Percentiles rank a stretch among this genome's conserved stretches.
These are phyloP conservation scores for Hymenoscyphus linearis DNA, from an alignment of 2,329 filamentous ascomycete genomes.

Conservation along the genomic window DNA sequence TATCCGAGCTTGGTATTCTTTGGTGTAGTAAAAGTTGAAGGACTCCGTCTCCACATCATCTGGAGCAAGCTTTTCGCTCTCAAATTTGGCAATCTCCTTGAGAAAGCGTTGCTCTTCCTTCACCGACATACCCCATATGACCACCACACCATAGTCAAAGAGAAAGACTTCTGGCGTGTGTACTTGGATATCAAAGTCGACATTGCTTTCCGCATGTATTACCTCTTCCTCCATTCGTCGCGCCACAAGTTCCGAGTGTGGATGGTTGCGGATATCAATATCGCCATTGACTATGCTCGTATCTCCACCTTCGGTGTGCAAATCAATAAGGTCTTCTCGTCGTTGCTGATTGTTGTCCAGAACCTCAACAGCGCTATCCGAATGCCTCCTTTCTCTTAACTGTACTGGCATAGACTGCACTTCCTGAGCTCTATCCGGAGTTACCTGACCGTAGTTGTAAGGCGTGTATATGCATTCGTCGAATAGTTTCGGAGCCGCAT, in stretches of 20 bases:
- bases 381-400: conserved; percentile 63
- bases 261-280: conserved; percentile 16
- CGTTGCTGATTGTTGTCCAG: conserved; percentile 51
- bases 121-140: conserved; percentile 97
- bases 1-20: conserved; percentile 95
- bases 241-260: conserved; percentile 23
- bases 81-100: conserved; percentile 91
- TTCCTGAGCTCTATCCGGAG: conserved; percentile 26
- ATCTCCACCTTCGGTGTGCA: conserved; percentile 40
- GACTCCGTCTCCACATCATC: conserved; percentile 94
- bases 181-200: conserved; percentile 80
- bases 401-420: conserved; percentile 33
- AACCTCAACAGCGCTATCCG: conserved; percentile 67
- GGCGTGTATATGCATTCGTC: conserved; percentile 98
- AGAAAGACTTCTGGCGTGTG: conserved; percentile 93
- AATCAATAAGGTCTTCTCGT: conserved; percentile 59
- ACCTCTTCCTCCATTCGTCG: conserved; percentile 35
- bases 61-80: conserved; percentile 78
- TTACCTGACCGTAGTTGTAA: conserved; percentile 67
- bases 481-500: conserved; percentile 83
- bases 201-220: conserved; percentile 36
- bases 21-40: conserved; percentile 99
- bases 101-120: conserved; percentile 85
- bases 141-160: conserved; percentile 95
- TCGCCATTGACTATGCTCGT: conserved; percentile 32